Evolutionary conservation across 1,284 basidiomycete genomes (phyloP).

Genomic region (Trichosporon faecale): DNA sequence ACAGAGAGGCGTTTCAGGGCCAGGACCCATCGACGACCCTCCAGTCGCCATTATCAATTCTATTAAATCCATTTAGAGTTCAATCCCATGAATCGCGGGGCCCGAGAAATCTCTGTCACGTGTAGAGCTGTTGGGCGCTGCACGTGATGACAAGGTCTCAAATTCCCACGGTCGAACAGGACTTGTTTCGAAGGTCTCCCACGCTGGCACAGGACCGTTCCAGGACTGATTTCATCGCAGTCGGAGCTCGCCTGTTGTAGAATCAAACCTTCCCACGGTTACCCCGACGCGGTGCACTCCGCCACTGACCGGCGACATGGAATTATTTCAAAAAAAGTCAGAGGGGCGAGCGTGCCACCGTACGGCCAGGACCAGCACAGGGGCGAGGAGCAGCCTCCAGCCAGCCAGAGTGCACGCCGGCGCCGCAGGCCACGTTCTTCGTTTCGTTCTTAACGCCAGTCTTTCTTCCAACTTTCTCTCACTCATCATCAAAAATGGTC

Average conservation of each 20-base stretch:
- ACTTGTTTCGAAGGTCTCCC: too few relatives aligned
- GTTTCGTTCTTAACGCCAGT: conserved; percentile 13
- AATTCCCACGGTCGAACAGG: too few relatives aligned
- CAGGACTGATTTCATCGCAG: too few relatives aligned
- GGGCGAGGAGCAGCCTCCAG: neutral
- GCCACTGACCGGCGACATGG: neutral
- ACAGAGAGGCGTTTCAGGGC: neutral
- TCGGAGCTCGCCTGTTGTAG: too few relatives aligned
- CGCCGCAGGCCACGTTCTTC: neutral
- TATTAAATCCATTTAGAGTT: neutral
- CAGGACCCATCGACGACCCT: neutral
- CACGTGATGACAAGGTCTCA: too few relatives aligned
- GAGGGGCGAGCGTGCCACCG: neutral
- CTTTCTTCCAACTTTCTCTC: conserved; percentile 16
- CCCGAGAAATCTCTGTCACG: neutral
- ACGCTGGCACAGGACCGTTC: too few relatives aligned
- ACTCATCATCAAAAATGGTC: conserved; percentile 59
- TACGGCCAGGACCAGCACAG: neutral
- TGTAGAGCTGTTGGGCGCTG: neutral
- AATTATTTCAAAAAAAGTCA: neutral
- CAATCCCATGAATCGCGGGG: neutral
- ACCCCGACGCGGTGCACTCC: neutral
- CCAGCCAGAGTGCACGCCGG: neutral
- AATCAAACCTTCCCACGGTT: too few relatives aligned
- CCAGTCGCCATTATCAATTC: neutral